These are phyloP conservation scores for Thozetella sp. DNA, from an alignment of 495 filamentous ascomycete genomes.

Conservation along the genomic window DNA sequence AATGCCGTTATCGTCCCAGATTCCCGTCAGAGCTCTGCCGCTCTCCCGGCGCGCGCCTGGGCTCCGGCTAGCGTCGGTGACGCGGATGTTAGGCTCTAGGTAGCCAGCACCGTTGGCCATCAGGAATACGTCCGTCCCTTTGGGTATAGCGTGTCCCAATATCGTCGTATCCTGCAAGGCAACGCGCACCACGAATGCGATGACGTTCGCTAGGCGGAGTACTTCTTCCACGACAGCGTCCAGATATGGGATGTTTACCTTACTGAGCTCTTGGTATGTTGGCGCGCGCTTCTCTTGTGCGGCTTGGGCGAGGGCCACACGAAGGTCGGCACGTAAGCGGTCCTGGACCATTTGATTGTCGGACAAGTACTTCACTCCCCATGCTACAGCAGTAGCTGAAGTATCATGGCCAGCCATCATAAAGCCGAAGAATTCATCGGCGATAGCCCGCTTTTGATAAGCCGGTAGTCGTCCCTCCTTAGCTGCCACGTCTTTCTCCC, in stretches of 20 bases:
- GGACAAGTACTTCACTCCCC: constrained; percentile 34
- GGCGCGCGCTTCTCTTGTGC: constrained; percentile 10
- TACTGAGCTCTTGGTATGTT: constrained; percentile 18
- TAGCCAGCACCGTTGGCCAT: constrained; percentile 25
- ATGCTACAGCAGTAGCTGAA: constrained; percentile 18
- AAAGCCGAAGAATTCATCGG: constrained; percentile 33
- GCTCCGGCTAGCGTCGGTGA: constrained; percentile 20
- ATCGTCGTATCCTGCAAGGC: constrained; percentile 31
- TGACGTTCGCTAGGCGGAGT: constrained; percentile 15
- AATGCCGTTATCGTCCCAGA: constrained; percentile 45
- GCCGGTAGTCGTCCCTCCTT: constrained; percentile 28
- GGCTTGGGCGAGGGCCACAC: constrained; percentile 13
- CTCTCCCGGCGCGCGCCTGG: constrained; percentile 28
- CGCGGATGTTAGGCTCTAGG: constrained; percentile 16
- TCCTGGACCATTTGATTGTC: constrained; percentile 24
- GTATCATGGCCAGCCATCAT: constrained; percentile 32
- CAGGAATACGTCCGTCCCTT: constrained; percentile 36
- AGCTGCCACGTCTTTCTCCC: constrained; percentile 27
- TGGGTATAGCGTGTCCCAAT: constrained; percentile 35
- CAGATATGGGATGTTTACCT: constrained; percentile 23
- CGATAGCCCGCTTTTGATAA: constrained; percentile 21
- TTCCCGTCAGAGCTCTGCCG: constrained; percentile 11
- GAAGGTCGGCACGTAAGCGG: constrained; percentile 17
- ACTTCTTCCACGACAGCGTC: constrained; percentile 32
- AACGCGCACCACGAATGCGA: constrained; percentile 19